phyloP scores from a whole-genome alignment of 805 yeast genomes.

The Lachancea kluyveri region DNA sequence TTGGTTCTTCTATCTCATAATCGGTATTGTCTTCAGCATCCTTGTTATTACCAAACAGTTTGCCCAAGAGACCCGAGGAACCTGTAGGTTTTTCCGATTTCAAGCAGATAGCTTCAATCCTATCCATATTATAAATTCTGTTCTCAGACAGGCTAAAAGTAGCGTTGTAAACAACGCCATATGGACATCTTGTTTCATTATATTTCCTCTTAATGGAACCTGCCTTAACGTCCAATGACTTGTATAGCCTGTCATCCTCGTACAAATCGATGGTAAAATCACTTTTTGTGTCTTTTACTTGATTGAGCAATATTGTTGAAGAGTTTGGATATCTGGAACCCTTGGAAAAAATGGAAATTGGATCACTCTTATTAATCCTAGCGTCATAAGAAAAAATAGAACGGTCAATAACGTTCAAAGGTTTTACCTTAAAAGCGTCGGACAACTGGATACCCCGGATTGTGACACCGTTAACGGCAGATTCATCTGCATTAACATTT shows the following conservation, averaged over 20 bases:
- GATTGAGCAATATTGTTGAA: slow-evolving; percentile 24
- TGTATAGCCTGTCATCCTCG: slow-evolving; percentile 19
- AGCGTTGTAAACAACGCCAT: slow-evolving; percentile 34
- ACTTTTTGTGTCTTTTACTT: slow-evolving; percentile 14
- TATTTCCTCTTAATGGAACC: slow-evolving; percentile 27
- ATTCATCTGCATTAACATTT: slow-evolving; percentile 92
- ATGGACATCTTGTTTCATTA: slow-evolving; percentile 34
- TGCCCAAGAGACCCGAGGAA: slow-evolving; percentile 4
- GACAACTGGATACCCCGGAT: slow-evolving; percentile 71
- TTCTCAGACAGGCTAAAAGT: slow-evolving; percentile 42
- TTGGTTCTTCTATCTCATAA: slow-evolving; percentile 9
- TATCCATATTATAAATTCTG: slow-evolving; percentile 42
- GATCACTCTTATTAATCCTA: slow-evolving; percentile 23
- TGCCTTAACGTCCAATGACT: slow-evolving; percentile 11
- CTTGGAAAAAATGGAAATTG: slow-evolving; percentile 38
- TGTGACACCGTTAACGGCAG: slow-evolving; percentile 88
- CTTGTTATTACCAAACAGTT: slow-evolving; percentile 18
- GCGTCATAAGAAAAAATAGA: slow-evolving; percentile 44
- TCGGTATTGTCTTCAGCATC: slow-evolving; percentile 18
- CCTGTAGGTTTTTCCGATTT: slow-evolving; percentile 12
- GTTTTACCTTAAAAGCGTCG: slow-evolving; percentile 56
- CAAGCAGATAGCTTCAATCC: slow-evolving; percentile 42
- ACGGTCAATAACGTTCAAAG: slow-evolving; percentile 51
- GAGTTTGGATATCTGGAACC: slow-evolving; percentile 37
- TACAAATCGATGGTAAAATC: slow-evolving; percentile 32